Evolutionary conservation across 2,329 filamentous ascomycete genomes (phyloP), one percentile per base, ranked within the genome.

Genomic region (Macrophomina tecta): DNA sequence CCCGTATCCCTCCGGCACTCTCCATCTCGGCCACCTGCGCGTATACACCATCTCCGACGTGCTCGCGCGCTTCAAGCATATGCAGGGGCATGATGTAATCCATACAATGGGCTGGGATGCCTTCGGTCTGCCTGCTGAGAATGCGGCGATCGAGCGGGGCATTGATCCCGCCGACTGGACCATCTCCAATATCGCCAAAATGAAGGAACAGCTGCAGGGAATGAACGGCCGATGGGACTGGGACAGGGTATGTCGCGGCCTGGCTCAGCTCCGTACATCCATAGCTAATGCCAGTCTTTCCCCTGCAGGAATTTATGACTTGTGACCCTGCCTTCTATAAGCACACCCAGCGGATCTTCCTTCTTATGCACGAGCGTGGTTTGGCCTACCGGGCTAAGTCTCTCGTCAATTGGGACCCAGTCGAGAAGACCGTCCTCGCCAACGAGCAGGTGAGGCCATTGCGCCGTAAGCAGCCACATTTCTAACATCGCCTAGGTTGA

Each of bases 41-140:
- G 92, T 96, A 60, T 97, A 97, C 81, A 92, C 93, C 45, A 95
- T 97, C 70, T 92, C 93, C 68, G 93, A 97, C 81, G 91, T 94
- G 9, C 81, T 97, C 63, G 89, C 92, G 14, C 87, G 93, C 64
- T 96, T 90, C 75, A 87, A 89, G 72, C 86, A 85, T 32, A 88
- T 97, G 80, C 88, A 89, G 71, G 93, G 93, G 16, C 84, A 88
- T 71, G 81, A 91, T 65, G 92, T 96, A 38, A 79, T 96, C 64
- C 87, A 97, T 70, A 92, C 93, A n/a, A 97, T 97, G 86, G 93
- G 93, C 11, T 97, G 93, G 93, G 93, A 97, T 82, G 91, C 92
- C 5, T 97, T 97, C 80, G 93, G 93, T 1, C 82, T 97, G 66
- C 93, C 93, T 11, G 93, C 93, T 51, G 93, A 97, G 78, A 97